Percentiles rank a stretch among this genome's conserved stretches.
phyloP scores from a whole-genome alignment of 768 basidiomycete species.

The Leucocoprinus sp. region DNA sequence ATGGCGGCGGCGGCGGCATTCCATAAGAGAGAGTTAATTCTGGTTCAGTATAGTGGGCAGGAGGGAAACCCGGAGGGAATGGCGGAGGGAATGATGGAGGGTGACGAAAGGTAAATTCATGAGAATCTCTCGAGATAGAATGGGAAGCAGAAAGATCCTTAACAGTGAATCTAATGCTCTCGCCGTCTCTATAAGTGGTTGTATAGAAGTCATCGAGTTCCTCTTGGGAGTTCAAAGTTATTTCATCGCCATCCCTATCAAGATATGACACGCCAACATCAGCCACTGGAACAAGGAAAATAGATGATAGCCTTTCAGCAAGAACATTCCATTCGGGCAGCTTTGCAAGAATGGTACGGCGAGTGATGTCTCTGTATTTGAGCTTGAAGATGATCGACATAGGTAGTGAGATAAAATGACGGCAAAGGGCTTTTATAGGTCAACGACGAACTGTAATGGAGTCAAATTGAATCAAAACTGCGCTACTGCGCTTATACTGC shows the following conservation, averaged over 20 bases:
- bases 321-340: slow-evolving; percentile 37
- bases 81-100: background rate
- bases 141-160: slow-evolving; percentile 43
- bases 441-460: no score
- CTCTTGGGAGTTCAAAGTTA: slow-evolving; percentile 43
- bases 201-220: slow-evolving; percentile 43
- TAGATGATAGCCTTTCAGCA: slow-evolving; percentile 29
- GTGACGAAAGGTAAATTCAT: background rate
- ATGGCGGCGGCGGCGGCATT: background rate
- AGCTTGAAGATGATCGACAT: slow-evolving; percentile 1
- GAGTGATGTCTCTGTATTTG: background rate
- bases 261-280: slow-evolving; percentile 40
- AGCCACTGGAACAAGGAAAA: slow-evolving; percentile 31
- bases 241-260: slow-evolving; percentile 42
- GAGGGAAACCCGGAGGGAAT: background rate
- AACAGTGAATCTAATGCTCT: slow-evolving; percentile 53
- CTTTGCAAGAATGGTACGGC: background rate
- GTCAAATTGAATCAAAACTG: no score
- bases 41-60: background rate
- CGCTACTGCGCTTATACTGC: no score
- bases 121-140: background rate
- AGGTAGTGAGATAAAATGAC: background rate
- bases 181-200: slow-evolving; percentile 14
- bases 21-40: background rate
- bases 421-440: background rate